Evolutionary conservation across 306 rosid species (phyloP), one percentile per base, ranked within the genome.

Genomic region (Purshia tridentata): DNA sequence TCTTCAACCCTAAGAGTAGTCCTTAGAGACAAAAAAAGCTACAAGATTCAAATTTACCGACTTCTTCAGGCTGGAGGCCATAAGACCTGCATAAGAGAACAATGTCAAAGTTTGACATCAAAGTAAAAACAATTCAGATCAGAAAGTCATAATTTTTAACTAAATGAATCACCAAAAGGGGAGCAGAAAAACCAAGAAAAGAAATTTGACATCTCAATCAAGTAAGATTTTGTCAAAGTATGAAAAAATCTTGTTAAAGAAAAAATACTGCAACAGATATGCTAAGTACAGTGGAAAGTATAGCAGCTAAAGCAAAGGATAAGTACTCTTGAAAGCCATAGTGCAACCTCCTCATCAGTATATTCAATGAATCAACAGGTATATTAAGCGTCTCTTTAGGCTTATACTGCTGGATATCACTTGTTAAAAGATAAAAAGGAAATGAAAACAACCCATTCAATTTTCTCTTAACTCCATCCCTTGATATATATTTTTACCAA

Each of bases 41-140:
- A 70, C 41, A 80, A 45, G 78, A 56, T 72, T 84, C 76, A 84
- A 69, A 54, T 53, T 64, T 68, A 80, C 78, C 49, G 78, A 83
- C 54, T 78, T 84, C 87, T 82, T 81, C 91, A 86, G 76, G 86
- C 92, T 77, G 90, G 85, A 88, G 88, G 88, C 81, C 91, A 88
- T 82, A 71, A 35, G 80, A 88, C 93, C 99, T 90, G 81, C 79
- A 64, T 65, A 65, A 68, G 39, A 76, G 41, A 72, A 76, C 42
- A 54, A 70, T 51, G 72, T 44, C 40, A 62, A 72, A 59, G n/a
- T 42, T 69, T 62, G 69, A 60, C 29, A 62, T 72, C 67, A 29
- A 72, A 79, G 72, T 4, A 22, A 54, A 70, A 65, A 48, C 4
- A 66, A 68, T 18, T 52, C 16, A 47, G 35, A 58, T 49, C 14